A percentile compares a stretch with the other conserved stretches of the same genome.
Conservation (phyloP, 1,284 basidiomycete species). For the Afroboletus lepidellus region DNA sequence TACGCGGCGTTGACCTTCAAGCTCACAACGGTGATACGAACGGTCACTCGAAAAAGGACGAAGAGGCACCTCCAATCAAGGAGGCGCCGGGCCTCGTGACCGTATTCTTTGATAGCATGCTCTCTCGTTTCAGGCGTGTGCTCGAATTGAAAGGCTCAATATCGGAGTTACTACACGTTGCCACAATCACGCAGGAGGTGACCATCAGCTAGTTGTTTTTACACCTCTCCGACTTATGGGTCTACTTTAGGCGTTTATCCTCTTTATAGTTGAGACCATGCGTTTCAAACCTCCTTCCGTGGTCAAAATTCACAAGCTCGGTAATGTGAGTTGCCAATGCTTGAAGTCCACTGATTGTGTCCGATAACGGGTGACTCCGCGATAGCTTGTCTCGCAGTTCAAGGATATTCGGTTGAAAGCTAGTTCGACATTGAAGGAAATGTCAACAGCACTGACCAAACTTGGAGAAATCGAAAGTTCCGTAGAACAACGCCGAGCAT, state of each 20-base stretch:
- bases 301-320: conserved; percentile 71
- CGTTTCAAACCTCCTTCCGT: conserved; percentile 69
- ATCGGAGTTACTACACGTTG: conserved; percentile 63
- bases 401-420: conserved; percentile 60
- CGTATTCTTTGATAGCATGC: conserved; percentile 62
- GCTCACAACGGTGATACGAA: conserved; percentile 45
- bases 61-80: conserved; percentile 59
- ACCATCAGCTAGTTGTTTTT: conserved; percentile 2
- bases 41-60: conserved; percentile 62
- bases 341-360: neutral
- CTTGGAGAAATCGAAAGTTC: conserved; percentile 51
- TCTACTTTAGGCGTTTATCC: conserved; percentile 56
- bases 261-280: conserved; percentile 61
- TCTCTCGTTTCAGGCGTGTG: conserved; percentile 48
- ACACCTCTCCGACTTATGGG: conserved; percentile 4
- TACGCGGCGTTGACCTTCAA: conserved; percentile 59
- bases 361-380: conserved; percentile 2
- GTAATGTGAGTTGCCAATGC: conserved; percentile 45
- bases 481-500: conserved; percentile 48
- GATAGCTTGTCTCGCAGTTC: conserved; percentile 63
- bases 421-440: conserved; percentile 50
- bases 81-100: conserved; percentile 56
- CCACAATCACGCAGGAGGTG: conserved; percentile 73
- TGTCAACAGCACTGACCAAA: conserved; percentile 52
- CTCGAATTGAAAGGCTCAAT: conserved; percentile 37